Evolutionary conservation across 2,329 filamentous ascomycete genomes (phyloP).

Genomic region (Penicillium sp.): DNA sequence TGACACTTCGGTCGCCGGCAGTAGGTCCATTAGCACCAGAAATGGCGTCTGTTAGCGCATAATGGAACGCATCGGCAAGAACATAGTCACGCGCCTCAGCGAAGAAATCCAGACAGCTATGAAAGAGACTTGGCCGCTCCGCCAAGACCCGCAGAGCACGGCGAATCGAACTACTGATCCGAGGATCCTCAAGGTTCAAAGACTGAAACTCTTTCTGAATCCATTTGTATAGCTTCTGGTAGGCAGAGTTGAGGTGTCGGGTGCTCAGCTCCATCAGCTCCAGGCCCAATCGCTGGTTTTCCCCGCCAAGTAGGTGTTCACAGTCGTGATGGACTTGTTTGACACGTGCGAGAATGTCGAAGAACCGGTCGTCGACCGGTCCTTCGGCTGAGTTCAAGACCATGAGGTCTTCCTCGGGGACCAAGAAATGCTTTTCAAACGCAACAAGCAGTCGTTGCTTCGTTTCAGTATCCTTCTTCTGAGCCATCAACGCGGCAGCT

Average conservation of each 20-base stretch:
- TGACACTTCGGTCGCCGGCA: slow-evolving; percentile 63
- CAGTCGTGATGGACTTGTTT: slow-evolving; percentile 89
- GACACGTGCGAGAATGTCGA: slow-evolving; percentile 70
- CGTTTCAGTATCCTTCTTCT: slow-evolving; percentile 71
- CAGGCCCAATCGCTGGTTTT: slow-evolving; percentile 82
- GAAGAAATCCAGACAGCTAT: slow-evolving; percentile 90
- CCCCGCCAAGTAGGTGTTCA: slow-evolving; percentile 82
- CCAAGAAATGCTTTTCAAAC: slow-evolving; percentile 78
- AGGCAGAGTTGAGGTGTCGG: slow-evolving; percentile 81
- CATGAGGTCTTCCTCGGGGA: slow-evolving; percentile 78
- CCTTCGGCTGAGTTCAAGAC: slow-evolving; percentile 74
- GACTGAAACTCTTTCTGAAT: slow-evolving; percentile 90
- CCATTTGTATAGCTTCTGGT: slow-evolving; percentile 96
- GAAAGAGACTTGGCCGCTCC: slow-evolving; percentile 85
- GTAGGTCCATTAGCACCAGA: slow-evolving; percentile 39
- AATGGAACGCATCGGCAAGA: slow-evolving; percentile 84
- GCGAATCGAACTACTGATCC: slow-evolving; percentile 82
- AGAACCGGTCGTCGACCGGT: slow-evolving; percentile 83
- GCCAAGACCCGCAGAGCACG: slow-evolving; percentile 82
- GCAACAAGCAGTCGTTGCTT: slow-evolving; percentile 77
- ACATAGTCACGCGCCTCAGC: slow-evolving; percentile 85
- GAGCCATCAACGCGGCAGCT: slow-evolving; percentile 68
- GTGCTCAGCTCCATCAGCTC: slow-evolving; percentile 92
- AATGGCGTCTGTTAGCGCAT: slow-evolving; percentile 74
- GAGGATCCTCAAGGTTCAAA: slow-evolving; percentile 89